Evolutionary conservation across 2,329 filamentous ascomycete genomes (phyloP).

Genomic region (Gremmenia infestans): DNA sequence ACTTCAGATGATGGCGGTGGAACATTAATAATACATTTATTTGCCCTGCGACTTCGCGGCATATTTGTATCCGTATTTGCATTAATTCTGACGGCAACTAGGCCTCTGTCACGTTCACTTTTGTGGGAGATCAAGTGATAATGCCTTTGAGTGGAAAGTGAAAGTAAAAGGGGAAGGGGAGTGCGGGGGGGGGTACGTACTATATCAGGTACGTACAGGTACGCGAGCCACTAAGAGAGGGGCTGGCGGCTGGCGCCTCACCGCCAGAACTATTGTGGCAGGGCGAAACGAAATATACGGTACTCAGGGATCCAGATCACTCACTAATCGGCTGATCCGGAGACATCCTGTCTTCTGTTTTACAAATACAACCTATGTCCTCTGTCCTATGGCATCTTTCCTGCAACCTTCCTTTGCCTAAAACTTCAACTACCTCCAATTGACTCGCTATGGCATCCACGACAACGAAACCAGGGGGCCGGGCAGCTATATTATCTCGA

Average conservation of each 20-base stretch:
- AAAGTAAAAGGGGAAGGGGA: neutral
- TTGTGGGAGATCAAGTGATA: neutral
- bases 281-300: too few species aligned
- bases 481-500: constrained; percentile 45
- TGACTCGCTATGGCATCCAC: constrained; percentile 8
- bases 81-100: neutral
- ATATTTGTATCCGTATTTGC: too few species aligned
- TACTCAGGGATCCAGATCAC: too few species aligned
- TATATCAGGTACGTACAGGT: neutral
- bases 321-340: too few species aligned
- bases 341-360: too few species aligned
- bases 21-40: too few species aligned
- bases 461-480: constrained; percentile 5
- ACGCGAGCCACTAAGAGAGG: neutral
- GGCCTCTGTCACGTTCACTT: neutral
- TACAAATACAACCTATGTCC: too few species aligned
- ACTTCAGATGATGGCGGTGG: neutral
- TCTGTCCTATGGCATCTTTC: neutral
- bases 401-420: neutral
- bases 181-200: too few species aligned
- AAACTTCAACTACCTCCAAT: neutral
- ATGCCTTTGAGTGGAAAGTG: neutral
- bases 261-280: too few species aligned
- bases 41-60: too few species aligned
- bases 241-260: too few species aligned